A percentile compares a stretch with the other conserved stretches of the same genome.
Evolutionary conservation across 2,329 filamentous ascomycete genomes (phyloP).

Genomic region (Coleophoma eucalyptorum): DNA sequence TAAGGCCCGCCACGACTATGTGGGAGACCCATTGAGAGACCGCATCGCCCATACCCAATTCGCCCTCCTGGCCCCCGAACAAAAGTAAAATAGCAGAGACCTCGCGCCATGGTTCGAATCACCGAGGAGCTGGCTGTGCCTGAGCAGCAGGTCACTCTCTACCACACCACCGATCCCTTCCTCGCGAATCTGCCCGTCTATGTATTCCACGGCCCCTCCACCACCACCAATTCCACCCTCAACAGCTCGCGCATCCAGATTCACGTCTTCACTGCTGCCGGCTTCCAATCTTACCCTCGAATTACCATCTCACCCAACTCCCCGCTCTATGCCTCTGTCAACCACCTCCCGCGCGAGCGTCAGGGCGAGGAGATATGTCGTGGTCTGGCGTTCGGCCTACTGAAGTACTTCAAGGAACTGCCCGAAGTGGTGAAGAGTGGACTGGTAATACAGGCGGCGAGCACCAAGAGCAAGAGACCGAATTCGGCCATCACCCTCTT

Average conservation of each 20-base stretch:
- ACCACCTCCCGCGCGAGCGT: slow-evolving; percentile 85
- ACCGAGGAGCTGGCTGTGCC: slow-evolving; percentile 74
- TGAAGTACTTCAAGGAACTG: slow-evolving; percentile 91
- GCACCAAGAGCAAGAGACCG: slow-evolving; percentile 47
- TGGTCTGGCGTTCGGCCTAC: slow-evolving; percentile 85
- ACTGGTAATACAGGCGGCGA: slow-evolving; percentile 49
- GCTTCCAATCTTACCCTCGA: slow-evolving; percentile 84
- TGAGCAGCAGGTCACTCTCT: slow-evolving; percentile 79
- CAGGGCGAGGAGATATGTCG: slow-evolving; percentile 94
- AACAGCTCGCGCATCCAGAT: slow-evolving; percentile 93
- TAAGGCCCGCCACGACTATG: slow-evolving; percentile 9
- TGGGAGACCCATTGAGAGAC: slow-evolving; percentile 21
- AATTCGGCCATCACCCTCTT: slow-evolving; percentile 66
- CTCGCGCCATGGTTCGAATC: slow-evolving; percentile 74
- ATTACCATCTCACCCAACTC: slow-evolving; percentile 93
- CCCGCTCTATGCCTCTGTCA: slow-evolving; percentile 84
- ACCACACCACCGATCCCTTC: slow-evolving; percentile 81
- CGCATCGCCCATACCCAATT: slow-evolving; percentile 10
- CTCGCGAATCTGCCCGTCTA: slow-evolving; percentile 79
- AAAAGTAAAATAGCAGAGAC: not conserved
- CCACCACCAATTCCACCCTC: slow-evolving; percentile 79
- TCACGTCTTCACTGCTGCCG: slow-evolving; percentile 86
- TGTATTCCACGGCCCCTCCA: slow-evolving; percentile 88
- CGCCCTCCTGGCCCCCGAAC: not conserved
- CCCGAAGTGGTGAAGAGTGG: slow-evolving; percentile 70